Conservation (phyloP, 2,329 filamentous ascomycete species). For the Penicillium occitanis region DNA sequence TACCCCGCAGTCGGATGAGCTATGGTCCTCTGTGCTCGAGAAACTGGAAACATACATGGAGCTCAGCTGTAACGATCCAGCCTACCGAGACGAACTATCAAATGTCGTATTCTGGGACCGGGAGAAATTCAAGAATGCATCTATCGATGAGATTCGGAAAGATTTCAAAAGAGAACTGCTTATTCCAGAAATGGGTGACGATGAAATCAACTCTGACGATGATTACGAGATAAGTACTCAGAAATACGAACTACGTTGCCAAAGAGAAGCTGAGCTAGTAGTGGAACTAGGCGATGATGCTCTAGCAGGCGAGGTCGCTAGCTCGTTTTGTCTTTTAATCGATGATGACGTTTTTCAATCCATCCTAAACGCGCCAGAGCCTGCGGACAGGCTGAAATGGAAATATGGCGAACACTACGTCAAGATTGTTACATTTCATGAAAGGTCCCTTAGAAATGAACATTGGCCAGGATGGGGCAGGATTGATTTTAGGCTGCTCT, state of each 20-base stretch:
- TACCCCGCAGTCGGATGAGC: constrained; percentile 7
- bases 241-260: neutral
- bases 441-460: neutral
- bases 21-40: constrained; percentile 1
- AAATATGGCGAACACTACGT: neutral
- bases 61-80: neutral
- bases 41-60: constrained; percentile 7
- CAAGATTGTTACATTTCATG: neutral
- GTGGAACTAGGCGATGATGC: neutral
- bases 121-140: neutral
- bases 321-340: neutral
- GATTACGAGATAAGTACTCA: neutral
- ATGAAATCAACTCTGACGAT: neutral
- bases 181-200: constrained; percentile 7
- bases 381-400: neutral
- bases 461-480: constrained; percentile 10
- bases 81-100: neutral
- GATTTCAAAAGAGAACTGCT: constrained; percentile 4
- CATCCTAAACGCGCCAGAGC: neutral
- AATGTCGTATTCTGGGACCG: neutral
- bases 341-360: neutral
- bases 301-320: neutral
- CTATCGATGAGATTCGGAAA: neutral
- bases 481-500: constrained; percentile 11
- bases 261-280: neutral